Evolutionary conservation across 306 rosid species (phyloP).

Genomic region (Dalbergia cultrata): DNA sequence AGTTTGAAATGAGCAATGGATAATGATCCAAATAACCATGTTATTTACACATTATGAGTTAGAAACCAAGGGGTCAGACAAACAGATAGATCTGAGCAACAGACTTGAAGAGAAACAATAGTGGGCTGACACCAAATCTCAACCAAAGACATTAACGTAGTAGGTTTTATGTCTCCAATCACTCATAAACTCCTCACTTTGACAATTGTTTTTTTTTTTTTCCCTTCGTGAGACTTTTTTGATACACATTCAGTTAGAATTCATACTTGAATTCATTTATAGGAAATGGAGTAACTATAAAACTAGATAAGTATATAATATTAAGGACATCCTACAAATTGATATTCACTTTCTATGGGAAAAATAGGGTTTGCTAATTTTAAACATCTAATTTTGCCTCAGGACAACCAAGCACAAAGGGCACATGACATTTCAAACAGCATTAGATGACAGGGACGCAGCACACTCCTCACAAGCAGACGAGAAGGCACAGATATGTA

Average conservation of each 20-base stretch:
- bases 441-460: neutral
- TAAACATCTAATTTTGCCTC: conserved; percentile 10
- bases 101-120: neutral
- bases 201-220: neutral
- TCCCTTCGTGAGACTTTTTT: neutral
- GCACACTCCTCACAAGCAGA: neutral
- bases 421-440: neutral
- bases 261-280: neutral
- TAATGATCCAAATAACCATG: conserved; percentile 4
- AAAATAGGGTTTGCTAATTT: conserved; percentile 1
- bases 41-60: neutral
- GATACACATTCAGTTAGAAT: neutral
- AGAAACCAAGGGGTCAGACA: neutral
- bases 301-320: neutral
- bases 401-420: neutral
- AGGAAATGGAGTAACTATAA: neutral
- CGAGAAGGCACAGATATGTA: conserved; percentile 16
- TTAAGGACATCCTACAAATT: conserved; percentile 16
- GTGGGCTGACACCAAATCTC: neutral
- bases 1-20: neutral
- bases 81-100: neutral
- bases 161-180: neutral
- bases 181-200: neutral
- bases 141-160: neutral
- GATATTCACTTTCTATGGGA: conserved; percentile 20